Evolutionary conservation across 2,329 filamentous ascomycete genomes (phyloP).

Genomic region (Aureobasidium melanogenum): DNA sequence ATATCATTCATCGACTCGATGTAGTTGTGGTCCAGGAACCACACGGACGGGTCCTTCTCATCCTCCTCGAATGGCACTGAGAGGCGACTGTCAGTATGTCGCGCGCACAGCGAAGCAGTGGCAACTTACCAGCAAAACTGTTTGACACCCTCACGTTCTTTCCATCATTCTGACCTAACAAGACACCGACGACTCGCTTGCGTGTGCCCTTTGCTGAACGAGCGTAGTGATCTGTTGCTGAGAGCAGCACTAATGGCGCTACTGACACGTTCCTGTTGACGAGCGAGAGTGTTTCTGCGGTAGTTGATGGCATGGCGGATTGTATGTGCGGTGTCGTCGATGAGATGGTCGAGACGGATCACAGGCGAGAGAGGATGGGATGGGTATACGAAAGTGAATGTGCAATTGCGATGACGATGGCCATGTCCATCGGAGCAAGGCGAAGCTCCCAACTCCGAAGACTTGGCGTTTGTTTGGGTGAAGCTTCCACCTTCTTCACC

Average conservation of each 20-base stretch:
- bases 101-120: not conserved
- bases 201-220: slow-evolving; percentile 82
- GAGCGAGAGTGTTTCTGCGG: slow-evolving; percentile 90
- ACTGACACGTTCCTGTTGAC: slow-evolving; percentile 93
- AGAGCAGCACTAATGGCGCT: slow-evolving; percentile 93
- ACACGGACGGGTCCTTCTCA: slow-evolving; percentile 95
- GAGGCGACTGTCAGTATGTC: slow-evolving; percentile 14
- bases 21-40: slow-evolving; percentile 99
- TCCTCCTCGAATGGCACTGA: slow-evolving; percentile 97
- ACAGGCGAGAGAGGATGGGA: not conserved
- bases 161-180: slow-evolving; percentile 92
- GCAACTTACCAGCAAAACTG: slow-evolving; percentile 80
- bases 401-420: not conserved
- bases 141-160: slow-evolving; percentile 96
- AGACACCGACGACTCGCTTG: slow-evolving; percentile 83
- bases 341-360: not conserved
- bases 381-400: slow-evolving; percentile 2
- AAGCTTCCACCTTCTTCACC: not conserved
- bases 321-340: not conserved
- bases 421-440: not conserved
- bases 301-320: slow-evolving; percentile 79
- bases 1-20: slow-evolving; percentile 99
- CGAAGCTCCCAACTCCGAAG: not conserved
- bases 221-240: slow-evolving; percentile 96
- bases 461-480: not conserved